Percentiles rank a stretch among this genome's conserved stretches.
phyloP scores from a whole-genome alignment of 371 early-diverging fungal genomes.

The Gilbertella persicaria region DNA sequence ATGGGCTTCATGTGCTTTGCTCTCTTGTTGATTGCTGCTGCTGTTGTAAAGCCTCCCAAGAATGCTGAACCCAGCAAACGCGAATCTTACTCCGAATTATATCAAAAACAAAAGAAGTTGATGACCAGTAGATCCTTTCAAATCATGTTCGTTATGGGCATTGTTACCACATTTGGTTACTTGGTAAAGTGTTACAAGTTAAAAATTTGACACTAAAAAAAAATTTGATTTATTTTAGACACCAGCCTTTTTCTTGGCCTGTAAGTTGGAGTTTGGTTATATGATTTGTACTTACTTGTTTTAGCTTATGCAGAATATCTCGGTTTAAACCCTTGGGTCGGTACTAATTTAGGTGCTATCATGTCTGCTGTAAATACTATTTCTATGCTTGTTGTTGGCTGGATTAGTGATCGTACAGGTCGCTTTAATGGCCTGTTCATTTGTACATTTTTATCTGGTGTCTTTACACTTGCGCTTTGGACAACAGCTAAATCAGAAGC shows the following conservation, averaged over 20 bases:
- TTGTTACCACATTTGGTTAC: conserved; percentile 26
- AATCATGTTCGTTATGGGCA: conserved; percentile 24
- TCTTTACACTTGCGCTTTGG: conserved; percentile 39
- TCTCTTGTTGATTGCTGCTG: conserved; percentile 42
- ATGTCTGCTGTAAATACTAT: conserved; percentile 49
- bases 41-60: conserved; percentile 48
- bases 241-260: conserved; percentile 12
- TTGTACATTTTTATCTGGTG: conserved; percentile 48
- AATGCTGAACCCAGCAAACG: neutral
- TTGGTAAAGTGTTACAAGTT: conserved; percentile 14
- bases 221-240: neutral
- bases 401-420: conserved; percentile 54
- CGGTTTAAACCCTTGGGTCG: conserved; percentile 33
- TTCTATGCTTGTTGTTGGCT: conserved; percentile 47
- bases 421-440: conserved; percentile 54
- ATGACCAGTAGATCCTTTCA: conserved; percentile 15
- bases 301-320: conserved; percentile 34
- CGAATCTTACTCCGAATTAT: conserved; percentile 12
- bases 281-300: conserved; percentile 7
- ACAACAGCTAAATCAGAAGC: conserved; percentile 41
- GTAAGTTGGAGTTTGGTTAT: conserved; percentile 11
- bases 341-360: conserved; percentile 47
- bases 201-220: neutral
- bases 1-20: conserved; percentile 57
- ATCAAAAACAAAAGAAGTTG: conserved; percentile 28